phyloP scores from a whole-genome alignment of 192 early-diverging fungal genomes.

The Diversispora epigaea region DNA sequence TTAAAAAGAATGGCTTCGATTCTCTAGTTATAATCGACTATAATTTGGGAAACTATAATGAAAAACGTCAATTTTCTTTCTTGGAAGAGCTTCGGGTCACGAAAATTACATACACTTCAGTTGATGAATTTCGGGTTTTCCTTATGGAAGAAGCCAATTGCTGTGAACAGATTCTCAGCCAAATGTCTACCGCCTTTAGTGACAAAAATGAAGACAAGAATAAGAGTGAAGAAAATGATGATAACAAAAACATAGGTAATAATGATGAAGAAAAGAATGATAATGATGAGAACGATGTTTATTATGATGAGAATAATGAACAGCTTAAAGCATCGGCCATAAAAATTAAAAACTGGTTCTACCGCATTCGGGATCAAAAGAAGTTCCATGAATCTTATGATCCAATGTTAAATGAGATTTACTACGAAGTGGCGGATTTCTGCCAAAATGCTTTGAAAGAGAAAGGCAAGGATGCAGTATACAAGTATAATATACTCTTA shows the following conservation, averaged over 20 bases:
- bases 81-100: background rate
- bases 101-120: slow-evolving; percentile 9
- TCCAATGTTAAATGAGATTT: background rate
- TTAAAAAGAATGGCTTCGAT: slow-evolving; percentile 11
- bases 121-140: background rate
- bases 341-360: slow-evolving; percentile 24
- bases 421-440: background rate
- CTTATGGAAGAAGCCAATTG: background rate
- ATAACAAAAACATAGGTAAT: background rate
- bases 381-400: slow-evolving; percentile 1
- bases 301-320: too few species aligned
- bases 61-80: background rate
- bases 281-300: background rate
- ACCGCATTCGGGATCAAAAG: background rate
- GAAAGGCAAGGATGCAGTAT: background rate
- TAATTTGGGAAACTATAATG: background rate
- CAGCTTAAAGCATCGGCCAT: background rate
- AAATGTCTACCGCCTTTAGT: background rate
- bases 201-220: background rate
- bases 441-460: background rate
- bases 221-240: background rate
- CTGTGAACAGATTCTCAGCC: background rate
- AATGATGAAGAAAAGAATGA: background rate
- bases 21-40: slow-evolving; percentile 21
- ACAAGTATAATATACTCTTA: slow-evolving; percentile 24